phyloP scores from a whole-genome alignment of 495 filamentous ascomycete species.

The Elaphomyces granulatus region DNA sequence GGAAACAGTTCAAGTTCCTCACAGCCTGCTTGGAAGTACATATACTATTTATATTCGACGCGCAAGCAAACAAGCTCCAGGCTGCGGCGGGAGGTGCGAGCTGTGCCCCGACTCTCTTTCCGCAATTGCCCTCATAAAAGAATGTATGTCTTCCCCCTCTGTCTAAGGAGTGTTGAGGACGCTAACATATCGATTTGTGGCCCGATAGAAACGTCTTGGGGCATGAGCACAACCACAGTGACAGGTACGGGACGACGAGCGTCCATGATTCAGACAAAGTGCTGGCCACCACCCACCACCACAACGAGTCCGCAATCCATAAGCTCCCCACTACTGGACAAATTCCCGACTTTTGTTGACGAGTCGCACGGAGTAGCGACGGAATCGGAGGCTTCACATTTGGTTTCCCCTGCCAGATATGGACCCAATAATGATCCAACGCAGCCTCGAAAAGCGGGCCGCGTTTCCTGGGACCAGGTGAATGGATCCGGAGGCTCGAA shows the following conservation, averaged over 20 bases:
- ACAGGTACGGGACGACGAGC: conserved; percentile 32
- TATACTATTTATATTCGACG: no score
- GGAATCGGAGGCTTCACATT: conserved; percentile 12
- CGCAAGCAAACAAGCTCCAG: no score
- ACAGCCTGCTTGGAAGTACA: not conserved
- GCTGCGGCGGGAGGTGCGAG: not conserved
- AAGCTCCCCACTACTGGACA: conserved; percentile 28
- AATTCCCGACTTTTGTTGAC: conserved; percentile 31
- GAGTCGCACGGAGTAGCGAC: conserved; percentile 18
- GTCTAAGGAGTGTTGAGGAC: not conserved
- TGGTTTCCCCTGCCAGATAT: conserved; percentile 22
- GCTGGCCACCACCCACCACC: conserved; percentile 19
- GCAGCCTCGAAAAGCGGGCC: conserved; percentile 23
- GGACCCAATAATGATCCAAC: conserved; percentile 19
- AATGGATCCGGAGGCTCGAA: conserved; percentile 36
- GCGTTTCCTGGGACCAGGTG: conserved; percentile 21
- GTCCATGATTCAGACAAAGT: conserved; percentile 29
- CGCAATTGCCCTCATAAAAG: not conserved
- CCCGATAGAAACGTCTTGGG: conserved; percentile 5
- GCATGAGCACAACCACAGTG: conserved; percentile 30
- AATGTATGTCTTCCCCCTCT: no score
- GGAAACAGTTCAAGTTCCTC: not conserved
- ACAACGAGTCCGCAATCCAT: conserved; percentile 19
- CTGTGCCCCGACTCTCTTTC: not conserved
- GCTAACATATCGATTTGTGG: not conserved